A percentile compares a stretch with the other conserved stretches of the same genome.
phyloP scores from a whole-genome alignment of 306 rosid genomes.

The Pyrus betulifolia region DNA sequence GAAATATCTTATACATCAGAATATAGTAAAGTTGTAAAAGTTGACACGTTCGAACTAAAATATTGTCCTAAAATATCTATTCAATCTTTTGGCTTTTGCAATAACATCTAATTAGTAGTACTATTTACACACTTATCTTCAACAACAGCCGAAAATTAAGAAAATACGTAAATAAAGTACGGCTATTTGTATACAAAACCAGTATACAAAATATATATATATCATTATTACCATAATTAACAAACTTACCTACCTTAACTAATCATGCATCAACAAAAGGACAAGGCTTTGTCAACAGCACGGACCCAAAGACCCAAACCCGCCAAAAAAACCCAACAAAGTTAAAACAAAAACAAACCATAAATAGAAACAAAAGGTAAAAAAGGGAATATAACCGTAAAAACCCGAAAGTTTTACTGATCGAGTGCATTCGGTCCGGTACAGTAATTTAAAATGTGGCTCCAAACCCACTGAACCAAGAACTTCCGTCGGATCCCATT shows the following conservation, averaged over 20 bases:
- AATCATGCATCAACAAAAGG: constrained; percentile 20
- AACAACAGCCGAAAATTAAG: too few relatives aligned
- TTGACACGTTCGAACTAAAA: too few relatives aligned
- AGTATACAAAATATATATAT: constrained; percentile 14
- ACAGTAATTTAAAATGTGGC: constrained; percentile 73
- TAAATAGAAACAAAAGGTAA: not conserved
- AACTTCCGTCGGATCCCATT: constrained; percentile 81
- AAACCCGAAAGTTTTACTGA: constrained; percentile 24
- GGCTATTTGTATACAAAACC: constrained; percentile 9
- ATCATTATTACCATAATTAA: constrained; percentile 44
- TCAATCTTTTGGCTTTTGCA: not conserved
- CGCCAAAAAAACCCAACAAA: not conserved
- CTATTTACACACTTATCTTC: too few relatives aligned
- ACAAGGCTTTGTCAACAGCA: constrained; percentile 13
- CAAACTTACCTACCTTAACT: constrained; percentile 38
- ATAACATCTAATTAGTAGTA: not conserved
- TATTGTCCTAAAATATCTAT: not conserved
- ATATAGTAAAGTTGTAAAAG: too few relatives aligned
- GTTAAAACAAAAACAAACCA: not conserved
- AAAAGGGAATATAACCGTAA: not conserved
- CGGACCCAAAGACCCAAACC: not conserved
- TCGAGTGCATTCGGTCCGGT: constrained; percentile 96
- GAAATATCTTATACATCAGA: too few relatives aligned
- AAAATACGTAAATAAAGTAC: not conserved
- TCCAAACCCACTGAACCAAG: constrained; percentile 98